Evolutionary conservation across 805 yeast species (phyloP).

Genomic region (Starmerella geochares): DNA sequence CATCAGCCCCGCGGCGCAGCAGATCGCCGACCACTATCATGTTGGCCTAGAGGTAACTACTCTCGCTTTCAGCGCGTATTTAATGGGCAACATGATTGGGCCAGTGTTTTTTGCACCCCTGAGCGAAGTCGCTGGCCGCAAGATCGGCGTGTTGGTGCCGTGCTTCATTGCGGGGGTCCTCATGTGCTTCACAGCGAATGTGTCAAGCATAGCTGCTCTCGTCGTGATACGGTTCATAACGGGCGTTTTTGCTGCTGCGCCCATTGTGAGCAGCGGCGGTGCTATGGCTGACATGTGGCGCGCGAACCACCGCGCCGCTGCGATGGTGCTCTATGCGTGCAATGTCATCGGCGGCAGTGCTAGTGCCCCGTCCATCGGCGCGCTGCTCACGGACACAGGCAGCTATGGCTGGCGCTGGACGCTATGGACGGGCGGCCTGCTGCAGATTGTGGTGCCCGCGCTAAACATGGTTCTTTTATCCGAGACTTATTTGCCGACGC

Average conservation of each 20-base stretch:
- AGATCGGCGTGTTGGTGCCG: slow-evolving; percentile 41
- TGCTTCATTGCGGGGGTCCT: slow-evolving; percentile 41
- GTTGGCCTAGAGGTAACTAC: slow-evolving; percentile 39
- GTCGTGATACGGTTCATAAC: slow-evolving; percentile 44
- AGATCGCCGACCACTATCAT: slow-evolving; percentile 39
- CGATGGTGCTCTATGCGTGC: slow-evolving; percentile 41
- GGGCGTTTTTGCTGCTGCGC: slow-evolving; percentile 52
- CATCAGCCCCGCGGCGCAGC: slow-evolving; percentile 42
- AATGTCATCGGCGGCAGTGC: slow-evolving; percentile 39
- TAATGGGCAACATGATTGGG: slow-evolving; percentile 52
- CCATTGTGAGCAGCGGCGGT: slow-evolving; percentile 55
- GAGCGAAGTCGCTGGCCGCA: slow-evolving; percentile 49
- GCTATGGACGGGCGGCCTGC: slow-evolving; percentile 42
- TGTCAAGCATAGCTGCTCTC: slow-evolving; percentile 37
- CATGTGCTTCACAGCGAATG: slow-evolving; percentile 32
- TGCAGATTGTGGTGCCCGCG: slow-evolving; percentile 31
- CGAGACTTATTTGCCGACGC: slow-evolving; percentile 36
- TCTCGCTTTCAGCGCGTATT: slow-evolving; percentile 46
- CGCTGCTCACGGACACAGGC: slow-evolving; percentile 32
- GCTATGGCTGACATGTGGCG: slow-evolving; percentile 49
- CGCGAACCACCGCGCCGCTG: slow-evolving; percentile 44
- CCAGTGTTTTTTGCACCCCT: slow-evolving; percentile 51
- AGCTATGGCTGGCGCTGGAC: slow-evolving; percentile 51
- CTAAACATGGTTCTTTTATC: slow-evolving; percentile 33
- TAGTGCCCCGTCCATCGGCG: slow-evolving; percentile 40